Evolutionary conservation across 2,329 filamentous ascomycete species (phyloP), one percentile per base, ranked within the genome.

Genomic region (Xylaria sp.): DNA sequence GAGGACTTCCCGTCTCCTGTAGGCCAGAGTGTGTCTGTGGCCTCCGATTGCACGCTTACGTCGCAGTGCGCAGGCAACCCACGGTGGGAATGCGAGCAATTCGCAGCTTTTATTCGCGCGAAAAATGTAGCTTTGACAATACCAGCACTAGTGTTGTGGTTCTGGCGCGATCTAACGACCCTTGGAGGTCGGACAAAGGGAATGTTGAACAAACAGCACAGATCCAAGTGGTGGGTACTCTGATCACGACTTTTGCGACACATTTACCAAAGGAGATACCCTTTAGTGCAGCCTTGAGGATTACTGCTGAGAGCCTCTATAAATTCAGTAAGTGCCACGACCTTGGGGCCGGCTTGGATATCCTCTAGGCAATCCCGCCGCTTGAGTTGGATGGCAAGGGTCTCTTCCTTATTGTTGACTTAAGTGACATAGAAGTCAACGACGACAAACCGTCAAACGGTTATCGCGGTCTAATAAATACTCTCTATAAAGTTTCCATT

Each of bases 331-430:
- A 21, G 19, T 27, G 17, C 7, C 19, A 27, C 4, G 19, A 54
- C 19, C 52, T 46, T 13, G 29, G 37, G 15, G 52, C 27, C 2
- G 52, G 52, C 8, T 19, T 54, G 25, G 40, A 27, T 1, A 11
- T 54, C 19, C 52, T 54, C 35, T 35, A 27, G 4, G 13, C 40
- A n/a, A 17, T 54, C 17, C 29, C 52, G 19, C 4, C 19, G 8
- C 52, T 54, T 35, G 7, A 27, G 6, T 5, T 54, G 9, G 19
- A 35, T 1, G 52, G 52, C 5, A 54, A 44, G 11, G 4, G 8
- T 35, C 38, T 54, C 11, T 46, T 46, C 17, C 29, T 54, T 13
- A 54, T 54, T 15, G 17, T 54, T 35, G 52, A 54, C n/a, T 2
- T 44, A 7, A 54, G 38, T 6, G 52, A 54, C 3, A 7, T 54